These are phyloP conservation scores for Pleurotus djamor DNA, from an alignment of 768 basidiomycete species.

Conservation along the genomic window DNA sequence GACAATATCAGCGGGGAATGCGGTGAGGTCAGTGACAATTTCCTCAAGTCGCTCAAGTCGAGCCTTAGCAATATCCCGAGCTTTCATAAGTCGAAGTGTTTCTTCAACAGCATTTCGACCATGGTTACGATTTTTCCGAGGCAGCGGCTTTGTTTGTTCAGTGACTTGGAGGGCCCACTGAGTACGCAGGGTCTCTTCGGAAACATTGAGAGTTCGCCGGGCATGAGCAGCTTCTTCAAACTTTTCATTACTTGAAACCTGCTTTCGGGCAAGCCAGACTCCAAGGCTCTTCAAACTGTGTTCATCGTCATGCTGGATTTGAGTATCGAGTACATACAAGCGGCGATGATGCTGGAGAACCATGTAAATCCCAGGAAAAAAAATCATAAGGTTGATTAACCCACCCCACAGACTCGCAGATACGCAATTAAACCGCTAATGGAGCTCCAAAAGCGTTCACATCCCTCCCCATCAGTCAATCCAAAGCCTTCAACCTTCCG, in stretches of 20 bases:
- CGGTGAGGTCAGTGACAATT: not conserved
- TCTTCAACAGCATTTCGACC: not conserved
- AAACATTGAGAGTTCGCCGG: too few relatives aligned
- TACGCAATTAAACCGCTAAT: conserved; percentile 9
- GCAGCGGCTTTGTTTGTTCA: conserved; percentile 1
- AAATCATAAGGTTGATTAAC: not conserved
- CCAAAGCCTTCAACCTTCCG: conserved; percentile 21
- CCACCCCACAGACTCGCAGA: conserved; percentile 2
- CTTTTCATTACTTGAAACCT: not conserved
- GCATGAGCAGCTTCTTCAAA: not conserved
- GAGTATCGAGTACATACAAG: conserved; percentile 1
- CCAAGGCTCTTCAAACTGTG: not conserved
- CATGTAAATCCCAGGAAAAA: not conserved
- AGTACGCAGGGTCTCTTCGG: not conserved
- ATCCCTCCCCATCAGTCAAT: conserved; percentile 23
- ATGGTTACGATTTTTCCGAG: too few relatives aligned
- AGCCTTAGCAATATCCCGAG: not conserved
- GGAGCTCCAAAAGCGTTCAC: conserved; percentile 22
- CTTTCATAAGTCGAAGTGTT: not conserved
- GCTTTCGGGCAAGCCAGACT: not conserved
- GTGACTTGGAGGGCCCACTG: conserved; percentile 1
- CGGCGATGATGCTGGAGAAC: not conserved
- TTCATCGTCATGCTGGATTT: not conserved
- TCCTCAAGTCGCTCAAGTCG: not conserved
- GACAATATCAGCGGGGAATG: not conserved